A percentile compares a stretch with the other conserved stretches of the same genome.
Conservation (phyloP, 2,329 filamentous ascomycete genomes). For the Pestalotiopsis sp. region DNA sequence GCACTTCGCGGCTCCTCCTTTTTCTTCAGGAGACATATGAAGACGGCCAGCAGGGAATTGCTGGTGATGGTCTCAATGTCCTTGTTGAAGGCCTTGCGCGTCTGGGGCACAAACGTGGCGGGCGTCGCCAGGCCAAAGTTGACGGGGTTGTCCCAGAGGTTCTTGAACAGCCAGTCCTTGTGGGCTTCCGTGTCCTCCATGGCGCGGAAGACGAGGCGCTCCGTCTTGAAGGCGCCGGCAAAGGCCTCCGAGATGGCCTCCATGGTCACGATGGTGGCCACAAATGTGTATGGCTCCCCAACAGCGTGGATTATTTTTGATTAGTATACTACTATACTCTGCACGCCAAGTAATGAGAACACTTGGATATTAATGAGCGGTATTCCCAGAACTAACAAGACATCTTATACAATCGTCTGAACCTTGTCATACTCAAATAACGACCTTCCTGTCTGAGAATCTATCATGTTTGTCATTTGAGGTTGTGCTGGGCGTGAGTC, state of each 20-base stretch:
- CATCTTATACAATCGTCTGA: no score
- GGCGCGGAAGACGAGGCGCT: constrained; percentile 25
- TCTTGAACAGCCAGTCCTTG: constrained; percentile 19
- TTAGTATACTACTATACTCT: no score
- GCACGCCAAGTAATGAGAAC: no score
- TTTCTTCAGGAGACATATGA: constrained; percentile 19
- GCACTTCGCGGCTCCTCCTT: background rate
- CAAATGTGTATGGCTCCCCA: no score
- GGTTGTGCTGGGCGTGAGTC: background rate
- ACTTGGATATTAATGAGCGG: background rate
- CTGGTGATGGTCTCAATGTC: constrained; percentile 13
- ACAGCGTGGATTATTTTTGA: no score
- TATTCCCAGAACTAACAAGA: no score
- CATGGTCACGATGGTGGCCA: constrained; percentile 5
- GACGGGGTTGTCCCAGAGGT: constrained; percentile 10
- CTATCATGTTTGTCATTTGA: background rate
- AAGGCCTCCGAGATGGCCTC: constrained; percentile 15
- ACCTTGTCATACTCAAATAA: background rate
- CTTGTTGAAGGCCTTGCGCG: constrained; percentile 12
- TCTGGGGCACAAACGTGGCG: constrained; percentile 16
- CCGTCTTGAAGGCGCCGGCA: constrained; percentile 20
- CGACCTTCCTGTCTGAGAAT: background rate
- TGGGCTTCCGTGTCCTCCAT: constrained; percentile 24
- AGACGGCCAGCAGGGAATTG: constrained; percentile 16
- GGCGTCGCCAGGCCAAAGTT: constrained; percentile 3